Conservation (phyloP, 441 rosid species). For the Biscutella laevigata region DNA sequence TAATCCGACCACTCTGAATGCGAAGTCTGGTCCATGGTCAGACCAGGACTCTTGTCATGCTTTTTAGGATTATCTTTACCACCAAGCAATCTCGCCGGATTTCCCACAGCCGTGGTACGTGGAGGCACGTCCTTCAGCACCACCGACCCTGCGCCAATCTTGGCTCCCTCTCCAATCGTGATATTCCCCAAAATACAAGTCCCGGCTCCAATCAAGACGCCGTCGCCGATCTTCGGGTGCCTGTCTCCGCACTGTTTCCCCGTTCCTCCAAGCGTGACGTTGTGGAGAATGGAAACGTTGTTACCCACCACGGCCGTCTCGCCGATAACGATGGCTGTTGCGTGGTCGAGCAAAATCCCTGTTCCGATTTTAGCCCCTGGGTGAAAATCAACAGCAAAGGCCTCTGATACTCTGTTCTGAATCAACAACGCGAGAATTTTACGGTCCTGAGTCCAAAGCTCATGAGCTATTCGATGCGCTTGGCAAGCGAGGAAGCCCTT, state of each 20-base stretch:
- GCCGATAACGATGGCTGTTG: slow-evolving; percentile 71
- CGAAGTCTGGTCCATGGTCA: slow-evolving; percentile 88
- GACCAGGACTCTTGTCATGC: slow-evolving; percentile 66
- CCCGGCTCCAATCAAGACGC: slow-evolving; percentile 89
- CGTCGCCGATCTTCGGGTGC: slow-evolving; percentile 85
- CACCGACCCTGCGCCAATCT: slow-evolving; percentile 81
- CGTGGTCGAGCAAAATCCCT: slow-evolving; percentile 72
- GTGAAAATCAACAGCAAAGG: slow-evolving; percentile 72
- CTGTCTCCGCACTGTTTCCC: slow-evolving; percentile 74
- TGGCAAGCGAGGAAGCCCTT: slow-evolving; percentile 75
- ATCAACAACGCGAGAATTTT: slow-evolving; percentile 49
- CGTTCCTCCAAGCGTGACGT: slow-evolving; percentile 84
- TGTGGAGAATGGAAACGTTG: slow-evolving; percentile 74
- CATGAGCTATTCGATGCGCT: slow-evolving; percentile 68
- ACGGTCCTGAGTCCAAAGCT: slow-evolving; percentile 52
- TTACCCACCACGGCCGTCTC: slow-evolving; percentile 87
- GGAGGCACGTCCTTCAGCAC: slow-evolving; percentile 76
- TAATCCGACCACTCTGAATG: slow-evolving; percentile 77
- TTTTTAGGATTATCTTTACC: slow-evolving; percentile 62
- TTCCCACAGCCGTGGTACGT: slow-evolving; percentile 81
- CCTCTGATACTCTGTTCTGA: slow-evolving; percentile 65
- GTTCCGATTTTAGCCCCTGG: slow-evolving; percentile 76
- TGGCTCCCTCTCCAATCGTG: slow-evolving; percentile 78
- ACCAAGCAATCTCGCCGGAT: slow-evolving; percentile 77
- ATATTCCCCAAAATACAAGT: slow-evolving; percentile 81